Conservation (phyloP, 2,329 filamentous ascomycete genomes). For the Pseudopithomyces chartarum region DNA sequence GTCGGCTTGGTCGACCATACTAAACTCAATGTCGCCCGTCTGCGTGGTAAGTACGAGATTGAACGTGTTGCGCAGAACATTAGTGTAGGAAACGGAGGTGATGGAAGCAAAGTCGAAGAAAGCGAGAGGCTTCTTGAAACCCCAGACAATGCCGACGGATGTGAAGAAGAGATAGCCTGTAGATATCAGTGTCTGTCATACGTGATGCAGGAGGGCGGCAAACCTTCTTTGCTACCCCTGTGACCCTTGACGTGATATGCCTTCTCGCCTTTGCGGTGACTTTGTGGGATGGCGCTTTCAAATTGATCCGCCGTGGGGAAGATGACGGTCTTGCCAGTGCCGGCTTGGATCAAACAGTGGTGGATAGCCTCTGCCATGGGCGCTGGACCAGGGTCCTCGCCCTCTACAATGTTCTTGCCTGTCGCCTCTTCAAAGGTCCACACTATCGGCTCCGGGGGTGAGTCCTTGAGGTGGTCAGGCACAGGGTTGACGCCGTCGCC, state of each 20-base stretch:
- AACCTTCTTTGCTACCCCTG: conserved; percentile 68
- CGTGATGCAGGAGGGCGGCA: background rate
- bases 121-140: conserved; percentile 68
- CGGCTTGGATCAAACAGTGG: conserved; percentile 49
- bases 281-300: conserved; percentile 63
- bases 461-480: conserved; percentile 45
- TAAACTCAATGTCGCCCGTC: conserved; percentile 64
- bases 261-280: conserved; percentile 66
- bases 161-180: conserved; percentile 68
- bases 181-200: conserved; percentile 14
- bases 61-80: conserved; percentile 68
- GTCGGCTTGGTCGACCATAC: conserved; percentile 69
- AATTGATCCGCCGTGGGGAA: conserved; percentile 63
- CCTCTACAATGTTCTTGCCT: conserved; percentile 49
- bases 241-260: conserved; percentile 69
- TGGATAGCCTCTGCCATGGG: conserved; percentile 53
- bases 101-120: conserved; percentile 66
- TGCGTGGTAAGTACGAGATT: conserved; percentile 64
- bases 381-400: conserved; percentile 48
- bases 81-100: conserved; percentile 66
- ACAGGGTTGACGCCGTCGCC: conserved; percentile 54
- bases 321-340: conserved; percentile 53
- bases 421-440: conserved; percentile 64
- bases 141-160: conserved; percentile 64
- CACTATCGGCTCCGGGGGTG: conserved; percentile 60